Evolutionary conservation across 2,329 filamentous ascomycete genomes (phyloP).

Genomic region (Elsinoe australis): DNA sequence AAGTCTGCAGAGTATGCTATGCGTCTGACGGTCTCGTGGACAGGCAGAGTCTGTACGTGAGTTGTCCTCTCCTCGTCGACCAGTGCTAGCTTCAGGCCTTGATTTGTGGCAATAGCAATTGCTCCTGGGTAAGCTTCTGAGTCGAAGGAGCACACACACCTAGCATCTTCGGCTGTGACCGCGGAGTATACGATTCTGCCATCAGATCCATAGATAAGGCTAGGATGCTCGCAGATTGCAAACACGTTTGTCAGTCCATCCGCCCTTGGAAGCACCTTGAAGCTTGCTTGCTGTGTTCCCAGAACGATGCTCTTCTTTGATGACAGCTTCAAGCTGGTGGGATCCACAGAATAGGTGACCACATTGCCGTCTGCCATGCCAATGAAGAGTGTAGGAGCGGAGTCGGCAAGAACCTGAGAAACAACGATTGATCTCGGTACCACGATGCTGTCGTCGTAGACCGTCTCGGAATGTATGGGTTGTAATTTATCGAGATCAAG

Average conservation of each 20-base stretch:
- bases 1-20: conserved; percentile 76
- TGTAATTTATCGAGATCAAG: conserved; percentile 60
- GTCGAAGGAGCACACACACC: conserved; percentile 75
- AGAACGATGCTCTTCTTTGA: conserved; percentile 74
- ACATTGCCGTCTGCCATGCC: conserved; percentile 91
- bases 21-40: conserved; percentile 76
- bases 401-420: conserved; percentile 61
- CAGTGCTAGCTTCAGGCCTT: conserved; percentile 67
- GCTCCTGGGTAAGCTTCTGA: conserved; percentile 70
- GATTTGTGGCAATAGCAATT: conserved; percentile 70
- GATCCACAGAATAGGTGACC: conserved; percentile 68
- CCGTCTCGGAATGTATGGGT: conserved; percentile 55
- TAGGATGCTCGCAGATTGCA: conserved; percentile 88
- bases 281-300: conserved; percentile 73
- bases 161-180: conserved; percentile 80
- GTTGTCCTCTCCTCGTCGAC: conserved; percentile 82
- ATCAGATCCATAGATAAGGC: conserved; percentile 83
- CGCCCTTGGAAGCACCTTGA: conserved; percentile 66
- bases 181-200: conserved; percentile 87
- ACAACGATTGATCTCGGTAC: conserved; percentile 77
- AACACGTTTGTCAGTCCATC: conserved; percentile 72
- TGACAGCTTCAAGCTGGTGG: conserved; percentile 54
- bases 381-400: conserved; percentile 70
- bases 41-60: conserved; percentile 71
- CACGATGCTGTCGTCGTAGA: conserved; percentile 58